These are phyloP conservation scores for Eleusine coracana DNA, from an alignment of 176 grass and related monocot species.

Conservation along the genomic window DNA sequence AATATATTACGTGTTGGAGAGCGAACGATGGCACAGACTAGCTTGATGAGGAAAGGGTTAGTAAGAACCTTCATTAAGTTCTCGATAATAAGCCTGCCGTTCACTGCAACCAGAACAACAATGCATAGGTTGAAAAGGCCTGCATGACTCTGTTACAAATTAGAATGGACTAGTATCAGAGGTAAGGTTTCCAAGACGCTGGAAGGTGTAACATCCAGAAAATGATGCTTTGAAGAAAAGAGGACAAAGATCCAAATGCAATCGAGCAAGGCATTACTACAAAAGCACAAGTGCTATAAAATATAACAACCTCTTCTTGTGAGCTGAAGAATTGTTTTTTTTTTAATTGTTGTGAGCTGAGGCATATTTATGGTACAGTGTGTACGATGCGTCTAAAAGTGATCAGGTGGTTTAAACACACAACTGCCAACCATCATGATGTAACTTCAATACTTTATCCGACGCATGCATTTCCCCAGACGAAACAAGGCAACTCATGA, in stretches of 20 bases:
- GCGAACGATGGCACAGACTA: neutral
- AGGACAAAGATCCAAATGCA: neutral
- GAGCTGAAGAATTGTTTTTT: neutral
- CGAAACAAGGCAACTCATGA: neutral
- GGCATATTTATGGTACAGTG: neutral
- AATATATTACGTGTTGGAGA: neutral
- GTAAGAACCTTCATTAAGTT: constrained; percentile 94
- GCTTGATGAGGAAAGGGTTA: constrained; percentile 20
- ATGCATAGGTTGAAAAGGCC: constrained; percentile 98
- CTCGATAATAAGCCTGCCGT: constrained; percentile 94
- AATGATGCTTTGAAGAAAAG: neutral
- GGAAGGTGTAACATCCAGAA: constrained; percentile 31
- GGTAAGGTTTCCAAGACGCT: neutral
- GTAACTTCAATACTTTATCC: neutral
- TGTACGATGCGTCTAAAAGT: neutral
- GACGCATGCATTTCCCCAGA: neutral
- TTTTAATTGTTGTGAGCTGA: neutral
- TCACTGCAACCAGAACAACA: constrained; percentile 90
- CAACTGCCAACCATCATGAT: constrained; percentile 1
- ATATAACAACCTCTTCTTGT: neutral
- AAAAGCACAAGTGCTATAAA: neutral
- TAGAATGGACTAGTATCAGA: constrained; percentile 27
- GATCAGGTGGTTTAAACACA: constrained; percentile 34
- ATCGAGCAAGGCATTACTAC: neutral
- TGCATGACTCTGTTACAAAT: constrained; percentile 82